phyloP scores from a whole-genome alignment of 257 asterid species.

The Plantago ovata region DNA sequence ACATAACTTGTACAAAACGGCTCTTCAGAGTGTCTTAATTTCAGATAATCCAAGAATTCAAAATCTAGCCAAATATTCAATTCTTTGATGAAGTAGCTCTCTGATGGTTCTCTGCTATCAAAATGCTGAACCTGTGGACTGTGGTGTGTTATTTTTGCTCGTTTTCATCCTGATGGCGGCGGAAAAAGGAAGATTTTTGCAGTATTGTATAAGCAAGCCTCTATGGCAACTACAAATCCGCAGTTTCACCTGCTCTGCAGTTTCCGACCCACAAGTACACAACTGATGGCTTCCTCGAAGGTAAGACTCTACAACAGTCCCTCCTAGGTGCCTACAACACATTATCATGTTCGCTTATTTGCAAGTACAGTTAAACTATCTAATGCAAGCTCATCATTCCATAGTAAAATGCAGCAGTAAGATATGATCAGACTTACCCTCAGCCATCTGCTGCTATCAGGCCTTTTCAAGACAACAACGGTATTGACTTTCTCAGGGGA shows the following conservation, averaged over 20 bases:
- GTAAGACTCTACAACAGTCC: conserved; percentile 80
- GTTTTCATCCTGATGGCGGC: too few species aligned
- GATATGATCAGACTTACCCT: conserved; percentile 32
- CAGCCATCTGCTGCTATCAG: conserved; percentile 58
- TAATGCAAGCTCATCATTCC: not conserved
- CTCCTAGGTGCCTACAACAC: conserved; percentile 67
- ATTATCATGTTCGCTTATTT: not conserved
- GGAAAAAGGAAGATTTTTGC: too few species aligned
- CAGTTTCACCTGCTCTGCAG: conserved; percentile 69
- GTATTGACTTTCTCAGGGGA: conserved; percentile 48
- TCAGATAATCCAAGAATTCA: too few species aligned
- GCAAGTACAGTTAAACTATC: too few species aligned
- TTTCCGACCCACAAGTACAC: conserved; percentile 71
- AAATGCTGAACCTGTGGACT: too few species aligned
- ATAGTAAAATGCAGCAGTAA: not conserved
- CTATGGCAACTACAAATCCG: conserved; percentile 31
- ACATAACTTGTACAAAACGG: too few species aligned
- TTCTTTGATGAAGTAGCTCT: too few species aligned
- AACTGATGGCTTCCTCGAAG: conserved; percentile 47
- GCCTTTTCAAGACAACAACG: conserved; percentile 59
- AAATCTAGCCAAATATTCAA: too few species aligned
- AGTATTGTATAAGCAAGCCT: too few species aligned
- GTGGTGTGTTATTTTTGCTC: too few species aligned
- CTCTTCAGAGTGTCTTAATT: too few species aligned
- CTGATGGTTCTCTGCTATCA: too few species aligned